Conservation (phyloP, 2,329 filamentous ascomycete genomes). For the Ophiostoma angusticollis region DNA sequence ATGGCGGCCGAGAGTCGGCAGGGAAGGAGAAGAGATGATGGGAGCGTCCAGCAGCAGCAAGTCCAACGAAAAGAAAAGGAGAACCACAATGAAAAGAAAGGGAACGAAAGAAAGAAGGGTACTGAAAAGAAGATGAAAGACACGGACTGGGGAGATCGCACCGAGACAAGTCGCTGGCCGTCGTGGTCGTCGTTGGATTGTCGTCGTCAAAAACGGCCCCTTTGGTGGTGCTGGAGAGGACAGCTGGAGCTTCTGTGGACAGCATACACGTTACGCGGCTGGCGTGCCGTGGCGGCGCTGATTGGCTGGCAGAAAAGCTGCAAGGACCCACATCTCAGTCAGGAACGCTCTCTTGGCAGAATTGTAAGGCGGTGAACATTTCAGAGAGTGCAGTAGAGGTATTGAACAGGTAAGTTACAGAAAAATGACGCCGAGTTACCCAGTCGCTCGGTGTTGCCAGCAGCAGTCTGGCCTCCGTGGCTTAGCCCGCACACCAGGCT, state of each 20-base stretch:
- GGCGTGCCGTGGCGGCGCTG: neutral
- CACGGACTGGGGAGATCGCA: too few relatives aligned
- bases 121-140: neutral
- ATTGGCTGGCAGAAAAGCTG: neutral
- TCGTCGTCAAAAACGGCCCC: conserved; percentile 4
- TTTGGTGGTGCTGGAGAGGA: conserved; percentile 9
- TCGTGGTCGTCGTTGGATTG: conserved; percentile 6
- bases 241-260: conserved; percentile 13
- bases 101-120: neutral
- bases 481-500: too few relatives aligned
- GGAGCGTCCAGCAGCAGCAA: neutral
- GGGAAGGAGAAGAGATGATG: neutral
- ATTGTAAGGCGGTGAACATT: conserved; percentile 7
- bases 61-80: neutral
- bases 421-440: too few relatives aligned
- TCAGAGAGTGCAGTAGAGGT: too few relatives aligned
- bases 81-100: neutral
- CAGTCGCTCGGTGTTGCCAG: too few relatives aligned
- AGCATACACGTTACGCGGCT: too few relatives aligned
- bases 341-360: too few relatives aligned
- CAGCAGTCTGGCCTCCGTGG: too few relatives aligned
- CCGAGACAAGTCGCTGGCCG: too few relatives aligned
- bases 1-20: conserved; percentile 25
- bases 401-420: too few relatives aligned
- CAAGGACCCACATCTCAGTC: too few relatives aligned